phyloP scores from a whole-genome alignment of 2,329 filamentous ascomycete genomes.

The Plenodomus lindquistii region DNA sequence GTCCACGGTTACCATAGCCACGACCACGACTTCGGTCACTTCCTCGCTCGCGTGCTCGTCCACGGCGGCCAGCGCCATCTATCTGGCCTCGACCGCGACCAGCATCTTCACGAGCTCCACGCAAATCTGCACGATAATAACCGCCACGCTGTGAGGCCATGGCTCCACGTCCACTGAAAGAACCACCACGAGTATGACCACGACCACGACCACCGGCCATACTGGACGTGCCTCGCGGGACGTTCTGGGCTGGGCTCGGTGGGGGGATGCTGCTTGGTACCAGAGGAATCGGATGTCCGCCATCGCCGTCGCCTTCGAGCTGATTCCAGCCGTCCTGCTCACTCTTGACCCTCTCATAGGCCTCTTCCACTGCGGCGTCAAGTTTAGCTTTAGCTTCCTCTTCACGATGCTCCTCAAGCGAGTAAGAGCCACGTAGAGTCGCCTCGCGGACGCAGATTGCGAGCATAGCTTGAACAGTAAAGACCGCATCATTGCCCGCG shows the following conservation, averaged over 20 bases:
- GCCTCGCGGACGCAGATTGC: constrained; percentile 58
- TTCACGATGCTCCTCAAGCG: constrained; percentile 26
- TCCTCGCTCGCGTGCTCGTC: constrained; percentile 1
- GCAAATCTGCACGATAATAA: background rate
- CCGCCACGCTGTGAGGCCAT: background rate
- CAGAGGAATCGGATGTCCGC: constrained; percentile 34
- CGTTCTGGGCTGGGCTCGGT: background rate
- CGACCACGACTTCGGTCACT: constrained; percentile 6
- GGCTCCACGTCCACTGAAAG: constrained; percentile 4
- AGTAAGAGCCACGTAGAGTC: constrained; percentile 35
- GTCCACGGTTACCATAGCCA: background rate
- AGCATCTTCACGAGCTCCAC: constrained; percentile 1
- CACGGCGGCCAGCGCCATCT: background rate
- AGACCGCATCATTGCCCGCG: constrained; percentile 82
- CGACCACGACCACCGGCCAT: background rate
- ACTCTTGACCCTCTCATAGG: constrained; percentile 44
- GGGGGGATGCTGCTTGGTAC: background rate
- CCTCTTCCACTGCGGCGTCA: constrained; percentile 28
- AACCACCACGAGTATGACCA: constrained; percentile 5
- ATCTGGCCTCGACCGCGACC: constrained; percentile 3
- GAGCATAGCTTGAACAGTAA: constrained; percentile 75
- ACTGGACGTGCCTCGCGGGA: background rate
- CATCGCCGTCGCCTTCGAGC: constrained; percentile 42
- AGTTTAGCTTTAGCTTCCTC: constrained; percentile 28
- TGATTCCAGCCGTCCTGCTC: constrained; percentile 46